Evolutionary conservation across 352 stramenopile genomes (phyloP).

Genomic region (Globisporangium radiosum): DNA sequence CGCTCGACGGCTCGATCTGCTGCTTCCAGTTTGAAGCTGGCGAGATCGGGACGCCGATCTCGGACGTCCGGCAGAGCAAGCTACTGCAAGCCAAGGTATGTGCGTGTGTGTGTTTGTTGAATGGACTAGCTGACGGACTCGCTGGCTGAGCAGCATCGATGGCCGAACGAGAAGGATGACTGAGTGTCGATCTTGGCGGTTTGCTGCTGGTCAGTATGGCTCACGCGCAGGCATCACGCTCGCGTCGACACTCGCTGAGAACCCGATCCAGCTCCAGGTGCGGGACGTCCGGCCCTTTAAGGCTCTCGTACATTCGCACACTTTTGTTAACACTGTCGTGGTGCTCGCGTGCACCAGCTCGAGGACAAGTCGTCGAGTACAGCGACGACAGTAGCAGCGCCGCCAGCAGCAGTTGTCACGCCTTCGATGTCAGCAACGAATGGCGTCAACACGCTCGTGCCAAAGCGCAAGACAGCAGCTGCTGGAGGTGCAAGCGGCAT

Average conservation of each 20-base stretch:
- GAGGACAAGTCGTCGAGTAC: slow-evolving; percentile 39
- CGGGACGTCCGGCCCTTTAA: too few relatives aligned
- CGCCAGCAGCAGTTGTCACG: background rate
- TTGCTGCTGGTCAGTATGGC: slow-evolving; percentile 47
- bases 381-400: background rate
- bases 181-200: background rate
- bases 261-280: slow-evolving; percentile 75
- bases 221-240: slow-evolving; percentile 74
- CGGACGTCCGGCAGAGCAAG: slow-evolving; percentile 69
- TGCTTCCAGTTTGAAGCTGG: slow-evolving; percentile 67
- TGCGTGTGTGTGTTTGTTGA: too few relatives aligned
- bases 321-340: too few relatives aligned
- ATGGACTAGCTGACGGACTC: too few relatives aligned
- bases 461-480: slow-evolving; percentile 52
- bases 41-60: slow-evolving; percentile 68
- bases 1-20: slow-evolving; percentile 78
- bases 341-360: slow-evolving; percentile 22
- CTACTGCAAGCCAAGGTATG: slow-evolving; percentile 69
- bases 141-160: too few relatives aligned
- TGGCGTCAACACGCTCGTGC: slow-evolving; percentile 42
- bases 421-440: background rate
- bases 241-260: slow-evolving; percentile 72
- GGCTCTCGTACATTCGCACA: too few relatives aligned
- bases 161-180: background rate
- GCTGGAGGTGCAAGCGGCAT: background rate